Evolutionary conservation across 2,329 filamentous ascomycete species (phyloP).

Genomic region (Metarhizium humberi): DNA sequence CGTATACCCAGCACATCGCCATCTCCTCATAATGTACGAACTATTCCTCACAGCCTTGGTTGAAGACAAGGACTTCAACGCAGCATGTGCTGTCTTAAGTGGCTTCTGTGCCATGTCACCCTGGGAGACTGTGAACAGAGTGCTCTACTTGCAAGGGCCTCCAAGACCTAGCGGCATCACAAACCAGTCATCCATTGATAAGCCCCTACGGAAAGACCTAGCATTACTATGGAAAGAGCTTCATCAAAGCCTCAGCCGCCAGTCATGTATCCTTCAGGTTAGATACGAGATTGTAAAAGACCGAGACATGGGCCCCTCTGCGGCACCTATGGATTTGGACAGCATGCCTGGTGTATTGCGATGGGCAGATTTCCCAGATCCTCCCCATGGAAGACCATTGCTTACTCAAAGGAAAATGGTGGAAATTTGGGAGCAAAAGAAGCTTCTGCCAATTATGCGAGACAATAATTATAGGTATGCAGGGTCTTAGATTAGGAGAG

Average conservation of each 20-base stretch:
- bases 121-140: slow-evolving; percentile 37
- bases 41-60: slow-evolving; percentile 48
- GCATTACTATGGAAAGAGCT: slow-evolving; percentile 41
- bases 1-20: background rate
- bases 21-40: slow-evolving; percentile 40
- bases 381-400: slow-evolving; percentile 33
- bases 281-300: slow-evolving; percentile 43
- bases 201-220: slow-evolving; percentile 27
- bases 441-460: slow-evolving; percentile 35
- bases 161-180: slow-evolving; percentile 35
- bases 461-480: slow-evolving; percentile 45
- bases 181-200: slow-evolving; percentile 29
- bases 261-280: slow-evolving; percentile 48
- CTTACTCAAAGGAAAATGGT: slow-evolving; percentile 46
- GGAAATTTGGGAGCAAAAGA: slow-evolving; percentile 44
- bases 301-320: slow-evolving; percentile 32
- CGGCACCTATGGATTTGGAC: slow-evolving; percentile 29
- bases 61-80: slow-evolving; percentile 37
- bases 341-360: slow-evolving; percentile 37
- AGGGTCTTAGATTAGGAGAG: background rate
- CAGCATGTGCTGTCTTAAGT: slow-evolving; percentile 42
- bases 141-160: slow-evolving; percentile 45
- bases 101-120: slow-evolving; percentile 49
- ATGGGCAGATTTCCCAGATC: slow-evolving; percentile 54
- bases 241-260: slow-evolving; percentile 42